A percentile compares a stretch with the other conserved stretches of the same genome.
These are phyloP conservation scores for Ceratocystis variospora DNA, from an alignment of 2,329 filamentous ascomycete species.

Conservation along the genomic window DNA sequence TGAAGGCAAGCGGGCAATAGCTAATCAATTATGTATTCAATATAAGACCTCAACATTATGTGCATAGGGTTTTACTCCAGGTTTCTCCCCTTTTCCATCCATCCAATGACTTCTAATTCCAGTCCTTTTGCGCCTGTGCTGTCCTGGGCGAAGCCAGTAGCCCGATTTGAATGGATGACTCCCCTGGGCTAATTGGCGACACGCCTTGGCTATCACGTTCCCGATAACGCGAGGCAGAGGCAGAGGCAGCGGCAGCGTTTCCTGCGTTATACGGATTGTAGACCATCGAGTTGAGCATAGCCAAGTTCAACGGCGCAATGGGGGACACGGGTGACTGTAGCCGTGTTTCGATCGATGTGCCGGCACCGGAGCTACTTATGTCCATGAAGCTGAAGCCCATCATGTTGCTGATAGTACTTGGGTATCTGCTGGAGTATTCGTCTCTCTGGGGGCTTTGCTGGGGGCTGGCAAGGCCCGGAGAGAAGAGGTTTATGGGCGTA, in stretches of 20 bases:
- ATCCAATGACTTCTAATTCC: background rate
- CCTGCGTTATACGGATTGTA: conserved; percentile 34
- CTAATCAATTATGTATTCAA: background rate
- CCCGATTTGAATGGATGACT: conserved; percentile 15
- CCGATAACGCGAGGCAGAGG: conserved; percentile 19
- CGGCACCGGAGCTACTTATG: background rate
- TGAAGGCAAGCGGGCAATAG: no score
- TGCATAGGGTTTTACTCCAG: background rate
- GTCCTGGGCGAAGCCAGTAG: conserved; percentile 11
- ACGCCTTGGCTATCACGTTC: conserved; percentile 28
- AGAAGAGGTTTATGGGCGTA: background rate
- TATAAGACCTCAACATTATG: background rate
- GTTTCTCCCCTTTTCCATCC: background rate
- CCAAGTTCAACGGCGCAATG: conserved; percentile 15
- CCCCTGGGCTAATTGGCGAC: conserved; percentile 6
- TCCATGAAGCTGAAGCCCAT: conserved; percentile 12
- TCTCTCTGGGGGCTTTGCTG: background rate
- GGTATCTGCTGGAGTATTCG: conserved; percentile 16
- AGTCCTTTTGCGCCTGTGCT: conserved; percentile 3
- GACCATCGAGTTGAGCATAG: conserved; percentile 37
- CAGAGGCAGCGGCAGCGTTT: conserved; percentile 18
- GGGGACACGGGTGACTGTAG: background rate
- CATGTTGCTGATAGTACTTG: conserved; percentile 12
- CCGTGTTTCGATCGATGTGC: background rate
- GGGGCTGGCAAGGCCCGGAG: background rate